Evolutionary conservation across 306 rosid genomes (phyloP), one percentile per base, ranked within the genome.

Genomic region (Lathyrus sativus): DNA sequence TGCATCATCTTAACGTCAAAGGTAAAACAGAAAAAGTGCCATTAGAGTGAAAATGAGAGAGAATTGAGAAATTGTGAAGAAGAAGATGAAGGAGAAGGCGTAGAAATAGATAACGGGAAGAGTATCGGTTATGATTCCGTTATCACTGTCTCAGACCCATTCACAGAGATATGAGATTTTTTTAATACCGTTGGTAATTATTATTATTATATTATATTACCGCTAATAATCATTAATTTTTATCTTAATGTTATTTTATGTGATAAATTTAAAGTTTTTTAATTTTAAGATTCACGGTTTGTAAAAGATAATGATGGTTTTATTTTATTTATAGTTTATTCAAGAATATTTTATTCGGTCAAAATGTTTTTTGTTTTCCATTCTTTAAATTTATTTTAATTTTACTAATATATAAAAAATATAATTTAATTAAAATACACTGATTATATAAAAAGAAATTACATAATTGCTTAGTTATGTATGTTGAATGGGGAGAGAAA

Each of bases 1-100:
- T 71, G 65, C 66, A 60, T 60, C 58, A 37, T 74, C 83, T 64
- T 76, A 41, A 28, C 74, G 41, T 72, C 19, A 59, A 82, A 80
- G 81, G 28, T 9, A n/a, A 22, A 13, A 31, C 13, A 18, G 9
- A 45, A 7, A 9, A 6, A 45, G 24, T 14, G 33, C 2, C 54
- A 43, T 38, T 9, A 48, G 50, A 12, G 51, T 8, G 22, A 19
- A 19, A 26, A 38, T n/a, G 24, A 11, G 13, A 59, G 44, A 38
- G 35, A 7, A 28, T 39, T 49, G 26, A 33, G 29, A 35, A 26
- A 26, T 35, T 45, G 49, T 54, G 61, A 55, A 22, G 72, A 75
- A 50, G 57, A 35, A 14, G 65, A 29, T 1, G 24, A 9, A 3
- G n/a, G 11, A 24, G 35, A 26, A 3, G 9, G 62, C 78, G 78